phyloP scores from a whole-genome alignment of 2,329 filamentous ascomycete species.

The Elsinoe australis region DNA sequence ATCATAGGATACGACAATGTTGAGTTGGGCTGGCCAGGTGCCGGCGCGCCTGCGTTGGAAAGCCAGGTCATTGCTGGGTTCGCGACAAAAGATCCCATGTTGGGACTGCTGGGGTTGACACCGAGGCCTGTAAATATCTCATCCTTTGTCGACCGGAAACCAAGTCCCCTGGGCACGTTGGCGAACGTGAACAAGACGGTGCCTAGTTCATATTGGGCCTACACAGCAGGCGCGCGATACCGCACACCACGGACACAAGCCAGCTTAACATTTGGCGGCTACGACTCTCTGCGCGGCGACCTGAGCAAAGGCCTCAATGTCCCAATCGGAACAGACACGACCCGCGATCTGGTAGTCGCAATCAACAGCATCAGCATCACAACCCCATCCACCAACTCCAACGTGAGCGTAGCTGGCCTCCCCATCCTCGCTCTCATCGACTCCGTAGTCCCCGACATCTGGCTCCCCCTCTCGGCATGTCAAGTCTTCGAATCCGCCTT shows the following conservation, averaged over 20 bases:
- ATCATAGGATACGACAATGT: conserved; percentile 53
- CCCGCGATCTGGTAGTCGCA: conserved; percentile 54
- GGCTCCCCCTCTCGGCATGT: conserved; percentile 33
- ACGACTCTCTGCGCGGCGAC: conserved; percentile 56
- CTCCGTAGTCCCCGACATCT: conserved; percentile 34
- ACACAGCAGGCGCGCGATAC: conserved; percentile 66
- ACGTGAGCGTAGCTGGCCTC: conserved; percentile 33
- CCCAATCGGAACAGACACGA: conserved; percentile 47
- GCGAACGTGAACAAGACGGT: conserved; percentile 50
- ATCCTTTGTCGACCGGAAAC: conserved; percentile 47
- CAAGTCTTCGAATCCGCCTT: conserved; percentile 32
- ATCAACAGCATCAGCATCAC: conserved; percentile 35
- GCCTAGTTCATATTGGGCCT: conserved; percentile 66
- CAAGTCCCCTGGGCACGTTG: conserved; percentile 47
- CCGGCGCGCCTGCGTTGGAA: conserved; percentile 34
- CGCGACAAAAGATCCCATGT: conserved; percentile 36
- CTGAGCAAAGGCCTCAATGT: conserved; percentile 53
- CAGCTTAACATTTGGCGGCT: conserved; percentile 60
- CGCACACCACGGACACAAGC: conserved; percentile 33
- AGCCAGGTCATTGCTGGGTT: conserved; percentile 38
- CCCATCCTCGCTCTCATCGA: conserved; percentile 40
- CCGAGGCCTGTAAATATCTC: conserved; percentile 44
- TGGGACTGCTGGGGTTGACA: conserved; percentile 42
- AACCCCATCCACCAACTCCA: conserved; percentile 27
- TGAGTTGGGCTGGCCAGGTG: conserved; percentile 34